Conservation (phyloP, 108 stramenopile species). For the Conticribra weissflogii region DNA sequence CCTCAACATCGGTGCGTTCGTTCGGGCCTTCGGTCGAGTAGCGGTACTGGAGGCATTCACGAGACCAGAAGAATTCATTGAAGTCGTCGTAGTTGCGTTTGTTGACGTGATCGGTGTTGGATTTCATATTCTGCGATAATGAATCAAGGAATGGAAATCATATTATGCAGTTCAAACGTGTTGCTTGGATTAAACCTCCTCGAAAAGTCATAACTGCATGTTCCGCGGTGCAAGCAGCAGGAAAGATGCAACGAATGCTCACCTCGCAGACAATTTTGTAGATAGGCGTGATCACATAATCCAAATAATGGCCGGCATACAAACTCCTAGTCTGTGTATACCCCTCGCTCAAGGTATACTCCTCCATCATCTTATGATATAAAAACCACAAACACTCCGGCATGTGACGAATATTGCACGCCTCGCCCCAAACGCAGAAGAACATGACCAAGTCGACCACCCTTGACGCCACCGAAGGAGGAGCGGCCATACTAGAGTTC, state of each 20-base stretch:
- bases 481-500: conserved; percentile 80
- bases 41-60: conserved; percentile 87
- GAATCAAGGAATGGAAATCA: neutral
- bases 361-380: conserved; percentile 98
- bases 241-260: conserved; percentile 23
- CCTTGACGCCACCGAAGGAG: conserved; percentile 82
- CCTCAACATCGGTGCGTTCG: conserved; percentile 51
- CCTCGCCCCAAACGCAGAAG: conserved; percentile 99
- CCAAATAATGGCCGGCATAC: conserved; percentile 95
- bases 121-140: conserved; percentile 71
- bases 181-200: too few species aligned
- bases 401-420: conserved; percentile 96
- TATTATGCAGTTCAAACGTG: neutral
- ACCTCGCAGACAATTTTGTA: conserved; percentile 86
- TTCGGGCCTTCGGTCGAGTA: conserved; percentile 64
- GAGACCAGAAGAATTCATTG: conserved; percentile 99
- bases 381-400: conserved; percentile 98
- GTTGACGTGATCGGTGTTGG: conserved; percentile 81
- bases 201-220: too few species aligned
- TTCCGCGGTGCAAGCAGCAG: too few species aligned
- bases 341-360: conserved; percentile 66
- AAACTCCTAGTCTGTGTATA: conserved; percentile 61
- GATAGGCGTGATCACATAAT: conserved; percentile 93
- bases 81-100: conserved; percentile 97
- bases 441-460: conserved; percentile 93